These are phyloP conservation scores for Aeschynomene evenia DNA, from an alignment of 306 rosid species.

Conservation along the genomic window DNA sequence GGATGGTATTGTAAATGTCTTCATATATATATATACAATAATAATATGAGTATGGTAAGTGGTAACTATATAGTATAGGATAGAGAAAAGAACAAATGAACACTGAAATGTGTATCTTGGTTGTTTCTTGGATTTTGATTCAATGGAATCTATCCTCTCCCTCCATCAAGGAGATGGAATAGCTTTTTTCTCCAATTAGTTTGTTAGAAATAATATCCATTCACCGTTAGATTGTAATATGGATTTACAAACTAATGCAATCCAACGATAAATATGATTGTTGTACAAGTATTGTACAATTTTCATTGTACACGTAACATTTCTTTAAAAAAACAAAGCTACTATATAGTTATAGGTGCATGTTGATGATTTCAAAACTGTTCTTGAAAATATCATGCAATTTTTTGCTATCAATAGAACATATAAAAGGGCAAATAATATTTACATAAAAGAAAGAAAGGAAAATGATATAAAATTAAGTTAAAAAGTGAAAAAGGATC, in stretches of 20 bases:
- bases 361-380: no score
- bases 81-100: slow-evolving; percentile 5
- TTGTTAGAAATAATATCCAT: neutral
- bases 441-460: neutral
- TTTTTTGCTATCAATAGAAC: no score
- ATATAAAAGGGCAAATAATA: neutral
- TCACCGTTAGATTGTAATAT: no score
- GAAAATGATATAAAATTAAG: neutral
- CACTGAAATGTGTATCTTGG: neutral
- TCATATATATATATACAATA: slow-evolving; percentile 22
- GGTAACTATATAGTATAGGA: slow-evolving; percentile 18
- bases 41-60: slow-evolving; percentile 9
- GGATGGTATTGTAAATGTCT: slow-evolving; percentile 52
- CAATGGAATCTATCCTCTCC: neutral
- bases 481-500: neutral
- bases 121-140: neutral
- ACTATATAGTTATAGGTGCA: no score
- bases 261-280: no score
- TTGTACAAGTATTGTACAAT: no score
- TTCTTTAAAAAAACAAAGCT: no score
- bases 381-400: no score
- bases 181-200: neutral
- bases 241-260: no score
- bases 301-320: no score
- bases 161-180: slow-evolving; percentile 11